Evolutionary conservation across 768 basidiomycete genomes (phyloP), one percentile per base, ranked within the genome.

Genomic region (Mycena galopus): DNA sequence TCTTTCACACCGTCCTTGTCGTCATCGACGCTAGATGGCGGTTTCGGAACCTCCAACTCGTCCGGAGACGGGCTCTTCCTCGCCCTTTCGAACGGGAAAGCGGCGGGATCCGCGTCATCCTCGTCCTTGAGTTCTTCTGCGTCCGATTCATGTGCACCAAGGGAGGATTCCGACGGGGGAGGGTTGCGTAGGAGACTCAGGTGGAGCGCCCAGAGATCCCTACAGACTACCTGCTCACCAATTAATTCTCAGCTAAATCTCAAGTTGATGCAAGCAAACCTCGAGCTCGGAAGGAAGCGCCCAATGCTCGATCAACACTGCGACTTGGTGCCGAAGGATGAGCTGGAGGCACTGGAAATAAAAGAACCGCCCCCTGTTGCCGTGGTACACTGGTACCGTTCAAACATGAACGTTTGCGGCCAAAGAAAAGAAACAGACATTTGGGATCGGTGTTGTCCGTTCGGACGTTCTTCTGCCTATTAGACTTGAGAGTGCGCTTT

Each of bases 291-390:
- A 78, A 9, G 95, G 95, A 25, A 96, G 84, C n/a, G 84, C 79
- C 95, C 95, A 96, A 12, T 90, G 75, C 16, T 78, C 77, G 5
- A 79, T 86, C 68, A 96, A 80, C n/a, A 87, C 86, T 8, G 82
- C 84, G 16, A 96, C 83, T 80, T 98, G 96, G 76, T 91, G 89
- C 35, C 96, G 87, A 14, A 97, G 84, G 65, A 98, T 83, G 0
- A 95, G 82, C 80, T 98, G 97, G 39, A 95, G 85, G 76, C 93
- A 94, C 73, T 96, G 93, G 72, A 95, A 93, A 76, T 94, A 95
- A 68, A 93, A 90, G 78, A 88, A 96, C 44, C 91, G 88, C 17
- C 91, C 94, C 69, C 93, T 88, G 19, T 90, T 87, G 9, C 96
- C 96, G 75, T 96, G 92, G 77, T 96, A 97, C 53, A 95, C 96